These are phyloP conservation scores for Geotrichum fermentans DNA, from an alignment of 1,139 yeast species.

Conservation along the genomic window DNA sequence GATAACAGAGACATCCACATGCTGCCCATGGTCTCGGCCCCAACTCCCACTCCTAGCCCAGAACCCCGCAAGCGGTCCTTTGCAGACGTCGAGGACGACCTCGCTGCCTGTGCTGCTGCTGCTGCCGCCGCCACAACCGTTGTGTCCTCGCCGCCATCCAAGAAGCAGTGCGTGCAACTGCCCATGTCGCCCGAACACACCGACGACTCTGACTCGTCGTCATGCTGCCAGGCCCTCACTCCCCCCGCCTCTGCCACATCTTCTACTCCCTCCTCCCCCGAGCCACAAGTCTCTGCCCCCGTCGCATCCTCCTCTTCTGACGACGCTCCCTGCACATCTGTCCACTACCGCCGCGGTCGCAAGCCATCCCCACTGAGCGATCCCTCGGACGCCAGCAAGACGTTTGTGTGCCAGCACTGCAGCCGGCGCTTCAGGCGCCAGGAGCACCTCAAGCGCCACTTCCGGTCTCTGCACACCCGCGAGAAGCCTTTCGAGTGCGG, in stretches of 20 bases:
- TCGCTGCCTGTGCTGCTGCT: background rate
- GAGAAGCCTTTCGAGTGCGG: conserved; percentile 71
- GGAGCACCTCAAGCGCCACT: conserved; percentile 74
- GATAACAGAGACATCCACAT: background rate
- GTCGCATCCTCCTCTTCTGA: background rate
- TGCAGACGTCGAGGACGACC: conserved; percentile 3
- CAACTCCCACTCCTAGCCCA: conserved; percentile 12
- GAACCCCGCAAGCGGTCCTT: conserved; percentile 7
- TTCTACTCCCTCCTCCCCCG: background rate
- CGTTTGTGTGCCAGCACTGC: conserved; percentile 36
- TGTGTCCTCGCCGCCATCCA: background rate
- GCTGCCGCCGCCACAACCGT: background rate
- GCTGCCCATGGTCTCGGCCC: conserved; percentile 5
- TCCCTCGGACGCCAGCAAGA: conserved; percentile 23
- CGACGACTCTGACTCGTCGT: background rate
- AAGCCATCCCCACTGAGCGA: conserved; percentile 31
- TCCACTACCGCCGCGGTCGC: conserved; percentile 32
- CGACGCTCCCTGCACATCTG: background rate
- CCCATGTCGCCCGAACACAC: conserved; percentile 1
- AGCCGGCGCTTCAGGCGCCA: conserved; percentile 56
- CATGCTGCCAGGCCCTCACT: background rate
- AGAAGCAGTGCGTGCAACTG: background rate
- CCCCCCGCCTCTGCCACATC: background rate
- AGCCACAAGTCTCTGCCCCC: background rate
- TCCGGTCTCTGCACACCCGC: conserved; percentile 61